Percentiles rank a stretch among this genome's conserved stretches.
Conservation (phyloP, 352 stramenopile genomes). For the Globisporangium alternatum region DNA sequence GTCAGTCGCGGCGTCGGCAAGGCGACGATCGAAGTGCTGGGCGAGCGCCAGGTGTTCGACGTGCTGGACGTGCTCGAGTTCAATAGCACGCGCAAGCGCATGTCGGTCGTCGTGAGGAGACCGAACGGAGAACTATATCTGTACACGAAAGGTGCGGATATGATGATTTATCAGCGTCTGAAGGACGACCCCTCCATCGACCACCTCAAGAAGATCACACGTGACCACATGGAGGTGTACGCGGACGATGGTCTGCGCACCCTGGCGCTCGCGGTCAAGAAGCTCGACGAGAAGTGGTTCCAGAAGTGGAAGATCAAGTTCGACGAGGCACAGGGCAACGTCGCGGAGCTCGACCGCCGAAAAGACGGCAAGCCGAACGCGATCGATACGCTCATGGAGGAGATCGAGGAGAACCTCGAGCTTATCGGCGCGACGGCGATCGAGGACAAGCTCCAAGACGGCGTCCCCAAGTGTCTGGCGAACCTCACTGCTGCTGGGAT, state of each 20-base stretch:
- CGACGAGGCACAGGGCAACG: constrained; percentile 62
- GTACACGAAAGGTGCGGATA: constrained; percentile 92
- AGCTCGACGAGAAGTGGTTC: constrained; percentile 67
- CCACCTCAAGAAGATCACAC: constrained; percentile 52
- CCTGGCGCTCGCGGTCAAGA: constrained; percentile 73
- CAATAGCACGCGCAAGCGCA: constrained; percentile 95
- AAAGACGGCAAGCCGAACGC: constrained; percentile 78
- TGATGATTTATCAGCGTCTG: constrained; percentile 88
- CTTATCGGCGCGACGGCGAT: constrained; percentile 90
- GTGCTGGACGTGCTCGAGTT: constrained; percentile 84
- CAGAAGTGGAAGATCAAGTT: constrained; percentile 70
- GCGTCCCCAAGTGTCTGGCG: constrained; percentile 83
- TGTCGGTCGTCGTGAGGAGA: constrained; percentile 90
- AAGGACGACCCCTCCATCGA: constrained; percentile 46
- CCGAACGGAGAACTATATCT: constrained; percentile 54
- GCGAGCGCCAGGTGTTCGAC: constrained; percentile 48
- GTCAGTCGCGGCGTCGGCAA: constrained; percentile 52
- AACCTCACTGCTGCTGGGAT: constrained; percentile 81
- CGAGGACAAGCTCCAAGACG: constrained; percentile 91
- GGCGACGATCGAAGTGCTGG: constrained; percentile 27
- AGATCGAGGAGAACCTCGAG: constrained; percentile 79
- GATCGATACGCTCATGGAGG: constrained; percentile 75
- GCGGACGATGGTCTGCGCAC: constrained; percentile 84
- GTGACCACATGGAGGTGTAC: constrained; percentile 81
- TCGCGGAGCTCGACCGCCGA: constrained; percentile 71